Percentiles rank a stretch among this genome's conserved stretches.
Evolutionary conservation across 169 alveolate genomes (phyloP).

Genomic region (Babesia bovis): DNA sequence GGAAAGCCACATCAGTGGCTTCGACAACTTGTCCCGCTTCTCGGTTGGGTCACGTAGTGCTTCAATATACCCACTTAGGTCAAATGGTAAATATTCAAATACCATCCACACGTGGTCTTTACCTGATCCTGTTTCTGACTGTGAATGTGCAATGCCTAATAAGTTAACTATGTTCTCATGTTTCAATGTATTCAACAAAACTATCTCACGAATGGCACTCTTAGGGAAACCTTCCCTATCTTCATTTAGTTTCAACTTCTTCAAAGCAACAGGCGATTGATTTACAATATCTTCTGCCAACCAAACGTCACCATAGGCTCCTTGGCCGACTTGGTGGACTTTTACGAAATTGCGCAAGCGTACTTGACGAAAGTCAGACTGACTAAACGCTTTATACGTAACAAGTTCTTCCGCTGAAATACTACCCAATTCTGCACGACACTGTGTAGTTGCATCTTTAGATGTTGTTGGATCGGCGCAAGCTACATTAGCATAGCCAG

Average conservation of each 20-base stretch:
- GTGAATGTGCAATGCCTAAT: conserved; percentile 80
- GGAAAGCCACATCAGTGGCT: conserved; percentile 69
- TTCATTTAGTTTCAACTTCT: conserved; percentile 82
- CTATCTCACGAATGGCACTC: conserved; percentile 85
- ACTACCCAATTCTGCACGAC: background rate
- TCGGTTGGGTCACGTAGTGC: conserved; percentile 68
- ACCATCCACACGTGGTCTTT: conserved; percentile 82
- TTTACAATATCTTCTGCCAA: conserved; percentile 83
- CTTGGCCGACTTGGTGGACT: conserved; percentile 87
- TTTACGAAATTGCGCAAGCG: conserved; percentile 76
- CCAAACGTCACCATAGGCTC: conserved; percentile 91
- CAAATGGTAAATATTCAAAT: conserved; percentile 84
- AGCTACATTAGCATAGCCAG: background rate
- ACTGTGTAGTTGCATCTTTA: background rate
- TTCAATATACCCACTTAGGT: conserved; percentile 82
- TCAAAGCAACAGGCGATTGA: conserved; percentile 82
- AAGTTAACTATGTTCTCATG: conserved; percentile 80
- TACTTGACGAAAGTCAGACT: conserved; percentile 42
- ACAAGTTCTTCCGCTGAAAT: conserved; percentile 1
- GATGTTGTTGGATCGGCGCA: background rate
- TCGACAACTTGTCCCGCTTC: conserved; percentile 66
- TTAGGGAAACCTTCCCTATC: conserved; percentile 87
- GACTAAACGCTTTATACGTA: background rate
- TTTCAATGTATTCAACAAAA: conserved; percentile 77
- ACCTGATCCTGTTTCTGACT: conserved; percentile 46